Base-by-base conservation (phyloP, 805 yeast genomes). In the Myxozyma nipponensis region DNA sequence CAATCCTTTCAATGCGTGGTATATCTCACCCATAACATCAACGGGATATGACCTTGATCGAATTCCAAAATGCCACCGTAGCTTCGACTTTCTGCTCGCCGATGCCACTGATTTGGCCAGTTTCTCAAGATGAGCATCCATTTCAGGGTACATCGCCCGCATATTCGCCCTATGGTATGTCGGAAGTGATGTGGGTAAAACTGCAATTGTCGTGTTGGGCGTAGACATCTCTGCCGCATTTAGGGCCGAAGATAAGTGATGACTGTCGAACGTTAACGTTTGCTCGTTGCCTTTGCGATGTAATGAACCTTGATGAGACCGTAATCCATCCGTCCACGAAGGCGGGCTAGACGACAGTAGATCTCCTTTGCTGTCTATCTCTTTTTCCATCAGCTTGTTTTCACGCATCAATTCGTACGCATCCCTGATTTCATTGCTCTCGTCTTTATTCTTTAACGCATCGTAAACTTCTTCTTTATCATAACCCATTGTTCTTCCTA, bases 11-110 rank as follows among this genome's bases (percentile, higher is more conserved):
- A 93, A 74, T 1, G 98, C 98, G 42, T 96, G 77, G 70, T 93
- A 93, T 39, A 93, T 90, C 66, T 93, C 98, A 24, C 97, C 96
- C 98, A 93, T 93, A 2, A 93, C 98, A 68, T 93, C 98, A 61
- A 93, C 74, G 30, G 98, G 98, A 66, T 93, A 93, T 0, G 96
- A 87, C 62, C 97, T 77, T 6, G 96, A 88, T 65, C 98, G 77
- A 54, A 93, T 93, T 58, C 98, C 98, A 65, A 93, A 93, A 73
- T 93, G 98, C 98, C 98, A 93, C 69, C 95, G 82, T 4, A 96
- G 87, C 69, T 89, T 91, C 54, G 91, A 85, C 67, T 87, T 88
- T 67, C 91, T 89, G 42, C 47, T 21, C n/a, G 84, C 76, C 22
- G 83, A 76, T 19, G 82, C 57, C 6, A 73, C 39, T 15, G 54